These are phyloP conservation scores for Spizellomyces punctatus DNA, from an alignment of 192 early-diverging fungal genomes.

Conservation along the genomic window DNA sequence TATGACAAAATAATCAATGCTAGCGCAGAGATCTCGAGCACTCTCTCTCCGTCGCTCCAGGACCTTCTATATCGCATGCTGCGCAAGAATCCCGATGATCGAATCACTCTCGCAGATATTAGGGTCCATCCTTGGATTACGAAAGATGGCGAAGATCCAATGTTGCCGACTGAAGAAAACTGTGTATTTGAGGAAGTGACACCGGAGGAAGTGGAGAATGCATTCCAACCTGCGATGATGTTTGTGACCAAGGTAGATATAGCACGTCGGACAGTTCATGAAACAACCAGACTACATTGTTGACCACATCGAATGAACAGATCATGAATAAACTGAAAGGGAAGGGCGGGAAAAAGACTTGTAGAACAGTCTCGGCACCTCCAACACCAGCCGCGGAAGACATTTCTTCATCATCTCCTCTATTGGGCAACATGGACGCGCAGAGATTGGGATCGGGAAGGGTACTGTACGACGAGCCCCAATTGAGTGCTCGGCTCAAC, in stretches of 20 bases:
- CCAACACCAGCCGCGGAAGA: constrained; percentile 14
- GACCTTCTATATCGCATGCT: constrained; percentile 49
- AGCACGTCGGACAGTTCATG: background rate
- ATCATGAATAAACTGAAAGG: constrained; percentile 33
- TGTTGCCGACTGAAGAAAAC: constrained; percentile 51
- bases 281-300: background rate
- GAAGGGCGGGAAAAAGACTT: constrained; percentile 15
- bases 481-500: too few species aligned
- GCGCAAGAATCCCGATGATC: constrained; percentile 41
- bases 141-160: constrained; percentile 34
- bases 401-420: background rate
- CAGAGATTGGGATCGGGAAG: too few species aligned
- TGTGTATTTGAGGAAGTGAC: constrained; percentile 51
- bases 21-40: constrained; percentile 23
- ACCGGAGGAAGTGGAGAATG: constrained; percentile 54
- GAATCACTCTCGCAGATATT: constrained; percentile 43
- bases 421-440: background rate
- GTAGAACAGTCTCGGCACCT: constrained; percentile 16
- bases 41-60: constrained; percentile 32
- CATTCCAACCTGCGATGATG: constrained; percentile 44
- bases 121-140: constrained; percentile 50
- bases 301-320: constrained; percentile 2
- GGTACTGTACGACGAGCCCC: too few species aligned
- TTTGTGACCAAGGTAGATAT: constrained; percentile 37
- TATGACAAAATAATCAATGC: constrained; percentile 47